Base-by-base conservation (phyloP, 208 protist species). In the Vickermania ingenoplastis region DNA sequence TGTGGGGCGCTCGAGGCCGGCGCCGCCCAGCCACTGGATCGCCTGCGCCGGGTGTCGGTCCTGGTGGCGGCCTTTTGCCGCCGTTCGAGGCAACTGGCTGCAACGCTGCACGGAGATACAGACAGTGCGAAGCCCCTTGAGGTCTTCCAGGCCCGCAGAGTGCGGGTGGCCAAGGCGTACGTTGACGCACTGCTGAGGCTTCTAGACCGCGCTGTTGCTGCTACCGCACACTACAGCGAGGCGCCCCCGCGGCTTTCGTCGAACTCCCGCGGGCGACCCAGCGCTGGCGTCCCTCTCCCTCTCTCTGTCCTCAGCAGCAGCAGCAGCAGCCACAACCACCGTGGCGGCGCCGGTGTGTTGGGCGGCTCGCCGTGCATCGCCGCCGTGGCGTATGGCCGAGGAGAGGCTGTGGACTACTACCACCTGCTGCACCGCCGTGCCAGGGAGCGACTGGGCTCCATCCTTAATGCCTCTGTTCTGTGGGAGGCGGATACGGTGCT, bases 391-490 rank as follows among this genome's bases (percentile, higher is more conserved):
- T 89, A 89, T 56, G 77, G 72, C 14, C 58, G 75, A 1, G 78
- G 75, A 1, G 81, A 82, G 53, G 61, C 83, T 11, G 63, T 70
- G 30, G 73, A 79, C 31, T 77, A 82, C 62, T 59, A 65, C 31
- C 49, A 62, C 13, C 63, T 63, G 26, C 73, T 69, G 28, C 60
- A 67, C 28, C 41, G 63, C 11, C 53, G 69, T 1, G 66, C 58
- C 1, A 63, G 63, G 26, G 64, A 77, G 36, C 72, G 73, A 23
- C 53, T 90, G 25, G 58, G 73, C 53, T 58, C 71, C 27, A 59
- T 77, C 0, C 63, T 79, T 23, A 64, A 54, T 17, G 58, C 65
- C 30, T 52, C 59, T 2, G 52, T 56, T 14, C 60, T 45, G 21
- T 80, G 73, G 73, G 65, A 76, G 53, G 51, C 70, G 22, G 56